Evolutionary conservation across 441 rosid species (phyloP), one percentile per base, ranked within the genome.

Genomic region (Populus hybrid): DNA sequence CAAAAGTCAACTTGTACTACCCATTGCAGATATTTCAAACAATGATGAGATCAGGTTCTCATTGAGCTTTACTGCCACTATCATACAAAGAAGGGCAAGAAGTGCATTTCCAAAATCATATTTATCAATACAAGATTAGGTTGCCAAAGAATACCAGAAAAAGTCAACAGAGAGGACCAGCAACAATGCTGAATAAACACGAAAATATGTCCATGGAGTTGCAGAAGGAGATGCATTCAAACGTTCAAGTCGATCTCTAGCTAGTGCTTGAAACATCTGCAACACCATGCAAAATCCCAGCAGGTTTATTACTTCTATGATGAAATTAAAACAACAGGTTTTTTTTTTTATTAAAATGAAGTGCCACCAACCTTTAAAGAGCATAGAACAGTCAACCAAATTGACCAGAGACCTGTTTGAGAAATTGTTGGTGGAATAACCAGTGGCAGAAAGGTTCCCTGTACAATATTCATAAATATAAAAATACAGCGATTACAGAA

Each of bases 181-280:
- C 81, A 90, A 84, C 67, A 96, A 84, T 72, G 85, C 98, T 69
- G 98, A 89, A 84, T 91, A 94, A 72, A 93, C 97, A 46, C 97
- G 98, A 75, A 94, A 90, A 86, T 92, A 92, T 78, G 91, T 86
- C 97, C 98, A 90, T 1, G 94, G 93, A 34, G 90, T 89, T 77
- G 95, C 93, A 78, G 98, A 88, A 79, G 98, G 98, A 82, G 99
- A 96, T 72, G 99, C 92, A 86, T 96, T 94, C 87, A 96, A 83
- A 69, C 92, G 89, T 79, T 96, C 99, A 82, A 96, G 95, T 74
- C 99, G 92, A 84, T 96, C 99, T 85, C 98, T 91, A 75, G 94
- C 97, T 90, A 96, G 85, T 80, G 98, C 98, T 91, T 96, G 99
- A 89, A 94, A 96, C 99, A 94, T 92, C 99, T 96, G 89, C 61